These are phyloP conservation scores for Leccinum huronense DNA, from an alignment of 1,284 basidiomycete species.

Conservation along the genomic window DNA sequence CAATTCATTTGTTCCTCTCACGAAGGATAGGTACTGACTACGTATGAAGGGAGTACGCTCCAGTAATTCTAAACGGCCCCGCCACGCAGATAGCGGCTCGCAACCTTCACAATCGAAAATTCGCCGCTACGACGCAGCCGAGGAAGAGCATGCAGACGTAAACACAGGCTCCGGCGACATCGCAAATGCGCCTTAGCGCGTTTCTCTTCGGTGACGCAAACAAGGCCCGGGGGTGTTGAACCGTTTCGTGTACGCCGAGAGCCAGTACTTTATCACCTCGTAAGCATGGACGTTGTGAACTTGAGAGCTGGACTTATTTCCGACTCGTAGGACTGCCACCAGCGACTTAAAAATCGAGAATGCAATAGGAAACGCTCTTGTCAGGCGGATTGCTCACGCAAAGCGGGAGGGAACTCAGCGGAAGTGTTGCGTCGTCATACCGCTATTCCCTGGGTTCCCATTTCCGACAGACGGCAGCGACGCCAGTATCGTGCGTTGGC, in stretches of 20 bases:
- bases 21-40: too few species aligned
- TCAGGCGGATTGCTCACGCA: conserved; percentile 88
- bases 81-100: too few species aligned
- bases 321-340: conserved; percentile 65
- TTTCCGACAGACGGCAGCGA: conserved; percentile 92
- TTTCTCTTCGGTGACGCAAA: too few species aligned
- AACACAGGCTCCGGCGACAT: too few species aligned
- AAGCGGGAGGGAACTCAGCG: conserved; percentile 80
- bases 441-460: conserved; percentile 91
- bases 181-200: too few species aligned
- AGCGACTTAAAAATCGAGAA: conserved; percentile 91
- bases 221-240: too few species aligned
- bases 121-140: too few species aligned
- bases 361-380: conserved; percentile 91
- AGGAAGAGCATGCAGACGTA: too few species aligned
- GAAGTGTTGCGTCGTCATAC: conserved; percentile 93
- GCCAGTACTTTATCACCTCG: conserved; percentile 99
- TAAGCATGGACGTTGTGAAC: conserved; percentile 38
- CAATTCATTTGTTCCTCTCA: too few species aligned
- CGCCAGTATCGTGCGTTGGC: conserved; percentile 75
- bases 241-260: conserved; percentile 88
- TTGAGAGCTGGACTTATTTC: conserved; percentile 9
- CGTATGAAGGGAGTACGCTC: too few species aligned
- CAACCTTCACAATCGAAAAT: too few species aligned
- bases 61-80: too few species aligned